Base-by-base conservation (phyloP, 768 basidiomycete genomes). In the Chlorophyllum brunneum region DNA sequence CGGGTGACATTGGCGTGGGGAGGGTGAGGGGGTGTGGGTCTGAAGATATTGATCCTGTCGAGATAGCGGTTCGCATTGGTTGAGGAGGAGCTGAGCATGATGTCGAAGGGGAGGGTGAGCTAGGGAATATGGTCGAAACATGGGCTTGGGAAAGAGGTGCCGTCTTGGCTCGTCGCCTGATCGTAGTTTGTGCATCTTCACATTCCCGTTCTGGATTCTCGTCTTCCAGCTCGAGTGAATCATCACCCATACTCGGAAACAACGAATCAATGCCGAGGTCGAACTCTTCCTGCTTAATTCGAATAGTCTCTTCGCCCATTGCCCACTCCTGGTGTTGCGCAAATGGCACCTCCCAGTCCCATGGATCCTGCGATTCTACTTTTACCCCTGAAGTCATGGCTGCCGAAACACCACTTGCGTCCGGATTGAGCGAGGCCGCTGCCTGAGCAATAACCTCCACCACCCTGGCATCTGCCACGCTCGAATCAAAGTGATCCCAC, bases 401-500 rank as follows among this genome's bases (percentile, higher is more conserved):
- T 27, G 42, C 23, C 2, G 31, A 33, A 33, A 29, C 33, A 33
- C 13, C 40, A n/a, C 36, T 44, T 15, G 51, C 26, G 24, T 67
- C 65, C 5, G 64, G 60, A 37, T 70, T 65, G 23, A 66, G 55
- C 3, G 57, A 56, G 33, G 58, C 66, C 3, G 70, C 68, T 5
- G 72, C 73, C 54, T 71, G 68, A 6, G 69, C 65, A 29, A 73
- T 60, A 5, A 78, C 65, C 47, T 74, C 67, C n/a, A 75, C 70
- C 18, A 78, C 71, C 49, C 72, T 73, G 22, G 72, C 61, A 22
- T 72, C 76, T 2, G 70, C 70, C 31, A 74, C 58, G 58, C 67
- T 62, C 49, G 64, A 60, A 59, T 85, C 82, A 54, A 82, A 72
- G 57, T 79, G 76, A 46, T 88, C 86, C 86, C 86, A 89, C 15